phyloP scores from a whole-genome alignment of 2,329 filamentous ascomycete genomes.

The Penicillium hordei region DNA sequence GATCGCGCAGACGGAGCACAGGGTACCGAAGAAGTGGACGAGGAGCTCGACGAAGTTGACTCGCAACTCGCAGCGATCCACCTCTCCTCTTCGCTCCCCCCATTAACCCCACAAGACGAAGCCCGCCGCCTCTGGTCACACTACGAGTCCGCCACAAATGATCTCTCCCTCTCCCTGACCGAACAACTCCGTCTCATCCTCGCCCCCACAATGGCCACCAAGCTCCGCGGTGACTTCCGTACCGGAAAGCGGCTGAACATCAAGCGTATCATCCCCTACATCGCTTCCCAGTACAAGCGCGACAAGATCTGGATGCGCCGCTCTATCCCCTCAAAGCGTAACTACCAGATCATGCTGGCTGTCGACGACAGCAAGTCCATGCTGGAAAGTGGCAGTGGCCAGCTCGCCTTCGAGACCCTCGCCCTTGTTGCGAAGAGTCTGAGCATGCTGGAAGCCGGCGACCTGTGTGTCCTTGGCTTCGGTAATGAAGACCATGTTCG shows the following conservation, averaged over 20 bases:
- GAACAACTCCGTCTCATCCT: slow-evolving; percentile 96
- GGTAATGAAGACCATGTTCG: slow-evolving; percentile 70
- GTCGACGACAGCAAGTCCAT: slow-evolving; percentile 96
- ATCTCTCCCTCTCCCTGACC: slow-evolving; percentile 82
- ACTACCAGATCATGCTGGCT: slow-evolving; percentile 95
- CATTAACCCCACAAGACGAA: slow-evolving; percentile 51
- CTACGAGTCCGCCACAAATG: slow-evolving; percentile 80
- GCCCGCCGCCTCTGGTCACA: slow-evolving; percentile 78
- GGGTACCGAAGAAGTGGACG: slow-evolving; percentile 45
- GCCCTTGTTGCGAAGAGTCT: slow-evolving; percentile 86
- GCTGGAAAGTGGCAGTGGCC: slow-evolving; percentile 74
- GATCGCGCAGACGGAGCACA: slow-evolving; percentile 28
- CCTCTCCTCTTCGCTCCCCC: slow-evolving; percentile 54
- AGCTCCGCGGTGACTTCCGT: slow-evolving; percentile 93
- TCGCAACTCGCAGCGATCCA: slow-evolving; percentile 70
- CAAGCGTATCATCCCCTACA: slow-evolving; percentile 99
- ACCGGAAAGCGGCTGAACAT: slow-evolving; percentile 98
- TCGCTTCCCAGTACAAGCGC: slow-evolving; percentile 95
- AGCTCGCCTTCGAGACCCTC: slow-evolving; percentile 87
- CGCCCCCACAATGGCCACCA: slow-evolving; percentile 89
- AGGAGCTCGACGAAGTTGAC: slow-evolving; percentile 50
- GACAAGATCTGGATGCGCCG: slow-evolving; percentile 99
- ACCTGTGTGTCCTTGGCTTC: slow-evolving; percentile 89
- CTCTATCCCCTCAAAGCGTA: slow-evolving; percentile 84
- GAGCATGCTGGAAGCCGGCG: slow-evolving; percentile 89